Base-by-base conservation (phyloP, 2,329 filamentous ascomycete species). In the Teratosphaeria zuluensis region DNA sequence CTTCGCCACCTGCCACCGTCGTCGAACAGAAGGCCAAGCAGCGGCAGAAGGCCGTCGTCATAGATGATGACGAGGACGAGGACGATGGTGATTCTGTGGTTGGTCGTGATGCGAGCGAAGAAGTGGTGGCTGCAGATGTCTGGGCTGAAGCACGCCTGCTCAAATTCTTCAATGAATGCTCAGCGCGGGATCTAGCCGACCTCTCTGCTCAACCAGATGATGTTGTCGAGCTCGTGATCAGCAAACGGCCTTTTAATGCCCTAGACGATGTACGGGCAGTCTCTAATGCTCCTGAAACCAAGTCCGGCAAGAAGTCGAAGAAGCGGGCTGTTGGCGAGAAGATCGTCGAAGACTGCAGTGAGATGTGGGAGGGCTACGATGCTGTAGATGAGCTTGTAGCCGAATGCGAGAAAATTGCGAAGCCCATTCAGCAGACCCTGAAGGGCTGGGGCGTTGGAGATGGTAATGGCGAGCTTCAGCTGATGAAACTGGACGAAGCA, bases 321-420 rank as follows among this genome's bases (percentile, higher is more conserved):
- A 60, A 63, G 1, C 63, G 64, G 51, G 76, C 82, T 0, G 80
- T 88, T 62, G 87, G 87, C 1, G 83, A 87, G 57, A 84, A 81
- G 66, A 80, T 89, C 57, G 81, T 88, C 6, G 84, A 89, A 54
- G 82, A 83, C 55, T 85, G 84, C 54, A 69, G 82, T 35, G 83
- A 89, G 28, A 95, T 95, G 80, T 86, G 88, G 75, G 81, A 81
- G 19, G 89, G 89, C 0, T 92, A 94, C 65, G 82, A 88, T 63
- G 89, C 89, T 21, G 90, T 96, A 56, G 92, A 96, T 72, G 81
- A 86, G 51, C 81, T 96, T 8, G 90, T 96, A 16, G 78, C 82
- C 21, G 80, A 86, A 63, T 96, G 92, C 68, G 87, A 92, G 69
- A 74, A 77, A 2, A 79, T 92, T 48, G 89, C 88, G 1, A 84